These are phyloP conservation scores for Starmera quercuum DNA, from an alignment of 805 yeast genomes.

Conservation along the genomic window DNA sequence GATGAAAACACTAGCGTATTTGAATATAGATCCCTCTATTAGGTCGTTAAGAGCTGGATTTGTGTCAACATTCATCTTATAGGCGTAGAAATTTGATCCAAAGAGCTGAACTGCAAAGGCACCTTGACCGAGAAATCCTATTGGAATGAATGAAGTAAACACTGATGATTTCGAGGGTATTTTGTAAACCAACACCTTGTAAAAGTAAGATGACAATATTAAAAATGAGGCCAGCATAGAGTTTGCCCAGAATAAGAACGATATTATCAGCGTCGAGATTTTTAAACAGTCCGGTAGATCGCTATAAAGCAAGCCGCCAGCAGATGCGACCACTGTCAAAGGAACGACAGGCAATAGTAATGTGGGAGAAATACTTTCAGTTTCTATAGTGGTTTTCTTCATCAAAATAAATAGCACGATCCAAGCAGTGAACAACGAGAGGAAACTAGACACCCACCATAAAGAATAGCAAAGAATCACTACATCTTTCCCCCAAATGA, in stretches of 20 bases:
- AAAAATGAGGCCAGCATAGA: constrained; percentile 57
- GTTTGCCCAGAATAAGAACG: constrained; percentile 59
- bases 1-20: constrained; percentile 27
- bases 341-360: constrained; percentile 74
- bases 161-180: constrained; percentile 48
- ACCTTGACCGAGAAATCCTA: constrained; percentile 87
- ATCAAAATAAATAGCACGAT: constrained; percentile 39
- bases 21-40: constrained; percentile 22
- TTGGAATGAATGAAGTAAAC: constrained; percentile 67
- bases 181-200: constrained; percentile 50
- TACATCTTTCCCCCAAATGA: constrained; percentile 27
- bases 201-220: constrained; percentile 47
- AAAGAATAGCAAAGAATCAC: constrained; percentile 46
- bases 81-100: constrained; percentile 33
- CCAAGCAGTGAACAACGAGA: constrained; percentile 56
- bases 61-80: constrained; percentile 15
- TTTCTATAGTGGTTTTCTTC: constrained; percentile 24
- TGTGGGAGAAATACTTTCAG: constrained; percentile 42
- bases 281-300: constrained; percentile 38
- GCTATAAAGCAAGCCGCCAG: constrained; percentile 50
- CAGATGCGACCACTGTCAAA: constrained; percentile 64
- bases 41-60: constrained; percentile 9
- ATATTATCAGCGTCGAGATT: constrained; percentile 43
- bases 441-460: constrained; percentile 64
- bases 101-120: constrained; percentile 55